These are phyloP conservation scores for Podospora conica DNA, from an alignment of 495 filamentous ascomycete genomes.

Conservation along the genomic window DNA sequence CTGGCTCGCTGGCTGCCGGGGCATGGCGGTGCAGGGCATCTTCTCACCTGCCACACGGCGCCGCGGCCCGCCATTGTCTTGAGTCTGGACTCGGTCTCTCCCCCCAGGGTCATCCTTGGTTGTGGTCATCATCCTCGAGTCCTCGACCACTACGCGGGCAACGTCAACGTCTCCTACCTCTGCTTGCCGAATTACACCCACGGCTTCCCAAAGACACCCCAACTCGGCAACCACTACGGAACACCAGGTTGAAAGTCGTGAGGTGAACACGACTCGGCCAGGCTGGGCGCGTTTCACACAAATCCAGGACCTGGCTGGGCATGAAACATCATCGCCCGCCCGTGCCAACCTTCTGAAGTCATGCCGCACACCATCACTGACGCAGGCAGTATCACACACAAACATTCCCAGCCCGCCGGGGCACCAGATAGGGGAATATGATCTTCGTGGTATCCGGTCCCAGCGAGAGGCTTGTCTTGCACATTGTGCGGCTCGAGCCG, in stretches of 20 bases:
- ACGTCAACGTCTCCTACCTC: no score
- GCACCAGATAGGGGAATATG: background rate
- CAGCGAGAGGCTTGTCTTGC: background rate
- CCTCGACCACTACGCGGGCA: no score
- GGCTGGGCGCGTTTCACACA: slow-evolving; percentile 2
- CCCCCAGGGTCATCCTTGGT: background rate
- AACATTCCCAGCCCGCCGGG: background rate
- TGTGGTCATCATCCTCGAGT: no score
- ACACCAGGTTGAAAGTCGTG: no score
- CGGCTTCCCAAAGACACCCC: background rate
- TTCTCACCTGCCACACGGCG: background rate
- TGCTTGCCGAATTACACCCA: no score
- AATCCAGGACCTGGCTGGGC: slow-evolving; percentile 5
- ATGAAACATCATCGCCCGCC: slow-evolving; percentile 7
- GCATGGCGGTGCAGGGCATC: background rate
- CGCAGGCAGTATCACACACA: background rate
- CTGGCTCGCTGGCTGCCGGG: background rate
- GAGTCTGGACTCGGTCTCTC: background rate
- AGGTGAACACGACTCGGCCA: background rate
- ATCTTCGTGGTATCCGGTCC: background rate
- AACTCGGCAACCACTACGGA: background rate
- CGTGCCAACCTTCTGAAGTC: slow-evolving; percentile 4
- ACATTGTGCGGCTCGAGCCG: background rate
- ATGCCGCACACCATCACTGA: background rate
- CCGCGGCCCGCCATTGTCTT: background rate